phyloP scores from a whole-genome alignment of 1,284 basidiomycete species.

The Heliocybe sulcata region DNA sequence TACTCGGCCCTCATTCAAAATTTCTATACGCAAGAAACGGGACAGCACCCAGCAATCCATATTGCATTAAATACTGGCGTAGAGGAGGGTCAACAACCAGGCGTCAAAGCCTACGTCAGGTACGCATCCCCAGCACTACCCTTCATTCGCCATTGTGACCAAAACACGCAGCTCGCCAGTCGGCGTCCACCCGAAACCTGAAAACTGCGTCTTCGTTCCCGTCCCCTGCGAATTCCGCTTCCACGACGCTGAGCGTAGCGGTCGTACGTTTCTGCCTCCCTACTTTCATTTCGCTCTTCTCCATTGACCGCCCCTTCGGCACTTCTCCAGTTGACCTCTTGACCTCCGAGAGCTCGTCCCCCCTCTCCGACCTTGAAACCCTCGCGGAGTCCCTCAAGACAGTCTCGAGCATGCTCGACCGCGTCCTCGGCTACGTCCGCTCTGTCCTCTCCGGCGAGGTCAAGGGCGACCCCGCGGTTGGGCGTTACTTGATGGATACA shows the following conservation, averaged over 20 bases:
- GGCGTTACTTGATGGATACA: slow-evolving; percentile 90
- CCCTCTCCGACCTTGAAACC: slow-evolving; percentile 54
- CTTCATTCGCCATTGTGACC: too few relatives aligned
- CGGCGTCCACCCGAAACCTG: slow-evolving; percentile 81
- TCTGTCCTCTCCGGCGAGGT: slow-evolving; percentile 75
- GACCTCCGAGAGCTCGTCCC: slow-evolving; percentile 35
- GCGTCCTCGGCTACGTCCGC: slow-evolving; percentile 83
- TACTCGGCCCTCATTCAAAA: slow-evolving; percentile 98
- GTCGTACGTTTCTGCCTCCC: slow-evolving; percentile 50
- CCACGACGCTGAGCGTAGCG: slow-evolving; percentile 77
- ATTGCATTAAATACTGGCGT: slow-evolving; percentile 87
- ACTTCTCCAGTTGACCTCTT: slow-evolving; percentile 66
- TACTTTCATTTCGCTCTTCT: not conserved
- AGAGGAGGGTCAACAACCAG: slow-evolving; percentile 63
- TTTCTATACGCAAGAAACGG: slow-evolving; percentile 92
- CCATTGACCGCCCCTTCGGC: not conserved
- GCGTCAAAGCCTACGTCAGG: slow-evolving; percentile 88
- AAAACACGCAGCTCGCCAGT: slow-evolving; percentile 80
- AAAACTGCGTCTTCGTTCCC: slow-evolving; percentile 90
- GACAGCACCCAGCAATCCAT: slow-evolving; percentile 87
- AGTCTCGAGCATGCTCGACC: slow-evolving; percentile 77
- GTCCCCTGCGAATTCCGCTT: slow-evolving; percentile 80
- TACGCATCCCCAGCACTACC: slow-evolving; percentile 22
- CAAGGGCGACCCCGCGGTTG: slow-evolving; percentile 83
- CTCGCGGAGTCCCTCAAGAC: slow-evolving; percentile 68